Evolutionary conservation across 2,329 filamentous ascomycete genomes (phyloP).

Genomic region (Stagonosporopsis chrysanthemi): DNA sequence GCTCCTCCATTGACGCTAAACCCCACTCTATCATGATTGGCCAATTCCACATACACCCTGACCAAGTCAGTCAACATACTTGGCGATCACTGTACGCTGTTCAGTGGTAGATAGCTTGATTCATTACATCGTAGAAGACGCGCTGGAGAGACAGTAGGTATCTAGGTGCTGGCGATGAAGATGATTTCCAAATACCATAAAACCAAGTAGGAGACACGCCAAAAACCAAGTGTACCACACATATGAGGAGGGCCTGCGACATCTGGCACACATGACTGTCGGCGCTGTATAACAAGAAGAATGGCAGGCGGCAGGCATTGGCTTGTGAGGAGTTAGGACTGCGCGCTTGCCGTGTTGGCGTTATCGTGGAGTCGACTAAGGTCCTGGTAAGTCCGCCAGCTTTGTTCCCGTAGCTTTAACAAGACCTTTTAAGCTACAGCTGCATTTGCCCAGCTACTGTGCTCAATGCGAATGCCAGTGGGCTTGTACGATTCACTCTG

Average conservation of each 20-base stretch:
- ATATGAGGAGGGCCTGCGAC: background rate
- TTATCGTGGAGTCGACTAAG: too few relatives aligned
- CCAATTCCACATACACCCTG: background rate
- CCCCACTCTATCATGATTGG: slow-evolving; percentile 15
- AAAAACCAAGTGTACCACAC: background rate
- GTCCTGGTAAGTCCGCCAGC: background rate
- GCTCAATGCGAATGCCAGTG: slow-evolving; percentile 30
- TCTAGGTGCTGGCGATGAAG: slow-evolving; percentile 4
- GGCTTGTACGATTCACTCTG: slow-evolving; percentile 35
- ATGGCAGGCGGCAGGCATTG: background rate
- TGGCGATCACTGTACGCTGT: too few relatives aligned
- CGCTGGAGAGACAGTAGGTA: background rate
- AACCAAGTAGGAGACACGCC: background rate
- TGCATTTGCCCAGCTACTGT: slow-evolving; percentile 30
- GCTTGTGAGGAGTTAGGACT: background rate
- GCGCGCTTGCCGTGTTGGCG: background rate
- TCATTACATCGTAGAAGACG: background rate
- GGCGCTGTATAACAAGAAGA: background rate
- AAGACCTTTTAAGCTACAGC: slow-evolving; percentile 25
- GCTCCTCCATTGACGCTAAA: slow-evolving; percentile 10
- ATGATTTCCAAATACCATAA: slow-evolving; percentile 4
- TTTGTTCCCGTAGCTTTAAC: too few relatives aligned
- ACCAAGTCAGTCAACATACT: background rate
- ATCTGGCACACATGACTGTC: background rate
- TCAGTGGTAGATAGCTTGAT: background rate